A percentile compares a stretch with the other conserved stretches of the same genome.
Conservation (phyloP, 352 stramenopile genomes). For the Bremia lactucae region DNA sequence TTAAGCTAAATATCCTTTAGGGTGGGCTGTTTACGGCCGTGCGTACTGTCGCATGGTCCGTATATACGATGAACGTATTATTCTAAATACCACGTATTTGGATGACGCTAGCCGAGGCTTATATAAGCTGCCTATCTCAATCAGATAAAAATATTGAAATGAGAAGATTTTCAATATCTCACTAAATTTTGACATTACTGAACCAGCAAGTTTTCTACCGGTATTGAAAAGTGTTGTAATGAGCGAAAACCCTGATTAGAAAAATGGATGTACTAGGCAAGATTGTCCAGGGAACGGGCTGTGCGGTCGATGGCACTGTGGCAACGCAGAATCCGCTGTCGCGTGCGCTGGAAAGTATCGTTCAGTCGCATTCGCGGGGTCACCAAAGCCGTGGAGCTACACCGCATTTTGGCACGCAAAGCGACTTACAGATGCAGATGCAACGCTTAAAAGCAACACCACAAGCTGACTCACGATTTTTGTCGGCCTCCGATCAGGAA, state of each 20-base stretch:
- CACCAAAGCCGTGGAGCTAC: slow-evolving; percentile 23
- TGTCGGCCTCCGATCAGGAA: slow-evolving; percentile 55
- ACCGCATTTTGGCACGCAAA: slow-evolving; percentile 20
- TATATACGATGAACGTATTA: no score
- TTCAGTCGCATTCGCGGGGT: slow-evolving; percentile 45
- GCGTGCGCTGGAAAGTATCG: slow-evolving; percentile 61
- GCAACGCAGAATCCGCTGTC: slow-evolving; percentile 79
- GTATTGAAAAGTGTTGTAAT: no score
- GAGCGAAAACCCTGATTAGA: not conserved
- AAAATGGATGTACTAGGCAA: slow-evolving; percentile 76
- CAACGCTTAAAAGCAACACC: slow-evolving; percentile 49
- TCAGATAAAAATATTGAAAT: no score
- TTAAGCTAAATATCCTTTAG: no score
- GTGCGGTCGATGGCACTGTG: slow-evolving; percentile 71
- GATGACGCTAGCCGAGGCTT: no score
- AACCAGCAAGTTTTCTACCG: no score
- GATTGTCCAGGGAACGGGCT: slow-evolving; percentile 73
- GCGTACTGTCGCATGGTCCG: no score
- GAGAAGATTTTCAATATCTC: no score
- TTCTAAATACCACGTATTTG: no score
- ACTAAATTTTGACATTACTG: no score
- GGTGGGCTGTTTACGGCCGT: no score
- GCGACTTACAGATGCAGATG: slow-evolving; percentile 64
- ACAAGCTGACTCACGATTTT: slow-evolving; percentile 40
- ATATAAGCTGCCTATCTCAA: no score